A percentile compares a stretch with the other conserved stretches of the same genome.
Conservation (phyloP, 768 basidiomycete species). For the Neoboletus magnificus region DNA sequence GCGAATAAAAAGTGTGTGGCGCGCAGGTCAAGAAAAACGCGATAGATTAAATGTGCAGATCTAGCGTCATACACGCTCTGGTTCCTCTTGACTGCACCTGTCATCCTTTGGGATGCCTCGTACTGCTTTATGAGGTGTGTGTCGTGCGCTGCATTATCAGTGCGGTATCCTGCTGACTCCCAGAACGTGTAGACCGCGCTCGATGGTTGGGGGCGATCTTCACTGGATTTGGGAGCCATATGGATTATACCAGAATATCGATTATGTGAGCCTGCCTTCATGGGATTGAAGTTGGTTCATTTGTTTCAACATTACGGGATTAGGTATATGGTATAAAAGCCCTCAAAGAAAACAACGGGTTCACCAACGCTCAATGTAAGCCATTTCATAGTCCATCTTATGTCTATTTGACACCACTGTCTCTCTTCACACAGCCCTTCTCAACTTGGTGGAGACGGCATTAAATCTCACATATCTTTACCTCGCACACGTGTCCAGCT, state of each 20-base stretch:
- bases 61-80: too few relatives aligned
- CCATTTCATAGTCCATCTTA: not conserved
- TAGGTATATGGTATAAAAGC: conserved; percentile 74
- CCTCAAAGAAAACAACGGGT: conserved; percentile 65
- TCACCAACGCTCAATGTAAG: conserved; percentile 83
- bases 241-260: conserved; percentile 67
- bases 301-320: conserved; percentile 32
- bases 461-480: conserved; percentile 76
- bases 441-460: conserved; percentile 78
- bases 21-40: too few relatives aligned
- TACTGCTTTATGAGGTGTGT: conserved; percentile 75
- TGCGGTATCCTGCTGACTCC: not conserved
- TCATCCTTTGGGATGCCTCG: conserved; percentile 77
- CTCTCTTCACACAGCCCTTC: conserved; percentile 45
- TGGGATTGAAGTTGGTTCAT: conserved; percentile 8
- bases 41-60: too few relatives aligned
- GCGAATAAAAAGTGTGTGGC: too few relatives aligned
- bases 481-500: conserved; percentile 57
- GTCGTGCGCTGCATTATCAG: too few relatives aligned
- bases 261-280: conserved; percentile 32
- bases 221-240: conserved; percentile 94
- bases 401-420: not conserved
- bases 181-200: conserved; percentile 58
- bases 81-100: conserved; percentile 51
- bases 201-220: conserved; percentile 83